Conservation (phyloP, 768 basidiomycete species). For the Phlebiopsis gigantea region DNA sequence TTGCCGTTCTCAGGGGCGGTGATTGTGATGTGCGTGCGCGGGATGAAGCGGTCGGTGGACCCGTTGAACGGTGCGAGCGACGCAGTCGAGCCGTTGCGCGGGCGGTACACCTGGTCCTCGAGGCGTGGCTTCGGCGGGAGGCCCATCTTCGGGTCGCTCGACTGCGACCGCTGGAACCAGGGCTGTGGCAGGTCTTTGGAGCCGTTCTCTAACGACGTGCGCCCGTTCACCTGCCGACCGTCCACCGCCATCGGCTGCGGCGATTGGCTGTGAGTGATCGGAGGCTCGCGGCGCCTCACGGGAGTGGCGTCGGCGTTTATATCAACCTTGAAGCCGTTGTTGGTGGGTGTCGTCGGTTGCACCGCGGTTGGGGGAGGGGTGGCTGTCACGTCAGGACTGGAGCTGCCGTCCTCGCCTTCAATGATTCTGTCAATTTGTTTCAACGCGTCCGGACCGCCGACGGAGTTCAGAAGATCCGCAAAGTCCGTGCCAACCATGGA, state of each 20-base stretch:
- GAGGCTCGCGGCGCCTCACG: conserved; percentile 14
- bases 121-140: neutral
- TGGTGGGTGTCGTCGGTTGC: conserved; percentile 20
- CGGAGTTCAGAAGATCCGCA: conserved; percentile 60
- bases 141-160: neutral
- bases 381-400: conserved; percentile 12
- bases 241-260: neutral
- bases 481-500: conserved; percentile 84
- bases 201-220: conserved; percentile 25
- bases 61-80: conserved; percentile 1
- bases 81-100: conserved; percentile 9
- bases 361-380: conserved; percentile 11
- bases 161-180: conserved; percentile 1
- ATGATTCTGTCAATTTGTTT: conserved; percentile 42
- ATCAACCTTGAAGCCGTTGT: conserved; percentile 17
- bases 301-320: conserved; percentile 19
- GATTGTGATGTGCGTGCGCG: conserved; percentile 33
- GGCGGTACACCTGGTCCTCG: conserved; percentile 2
- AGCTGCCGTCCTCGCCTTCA: conserved; percentile 20
- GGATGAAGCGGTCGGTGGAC: neutral
- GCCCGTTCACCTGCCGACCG: too few species aligned
- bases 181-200: conserved; percentile 10
- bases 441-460: conserved; percentile 42
- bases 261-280: conserved; percentile 5
- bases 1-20: conserved; percentile 35